Evolutionary conservation across 108 stramenopile species (phyloP), one percentile per base, ranked within the genome.

Genomic region (Skeletonema tropicum): DNA sequence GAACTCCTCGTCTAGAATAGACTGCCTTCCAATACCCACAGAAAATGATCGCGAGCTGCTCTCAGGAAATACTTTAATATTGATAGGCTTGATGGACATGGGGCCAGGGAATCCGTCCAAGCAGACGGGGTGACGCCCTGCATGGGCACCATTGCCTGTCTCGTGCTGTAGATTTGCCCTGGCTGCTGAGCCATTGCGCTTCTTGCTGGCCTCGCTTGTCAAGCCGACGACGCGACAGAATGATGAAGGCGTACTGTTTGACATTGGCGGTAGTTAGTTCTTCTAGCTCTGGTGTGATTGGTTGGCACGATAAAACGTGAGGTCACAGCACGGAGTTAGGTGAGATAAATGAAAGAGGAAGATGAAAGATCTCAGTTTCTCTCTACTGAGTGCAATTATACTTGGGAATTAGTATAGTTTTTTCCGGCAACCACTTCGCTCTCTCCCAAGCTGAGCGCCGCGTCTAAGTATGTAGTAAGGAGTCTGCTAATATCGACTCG

Each of bases 131-230:
- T 55, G 52, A 25, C 52, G 52, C 26, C 26, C 26, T 8, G 19
- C 6, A 55, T 23, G 6, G 33, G 33, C 33, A 7, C 33, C 33
- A 7, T 7, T 4, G 33, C 33, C 52, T 2, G 52, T 23, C 52
- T 33, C 5, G 6, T 19, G 21, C 19, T 49, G 48, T 36, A 57
- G 57, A 42, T 42, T 57, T 57, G 62, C 42, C 39, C 62, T 49
- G 10, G 62, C 62, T 0, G 62, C 62, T 19, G 62, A 60, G 17
- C 62, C 52, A 23, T 63, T 63, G 42, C 46, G 62, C 45, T 57
- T 49, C 45, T 57, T 63, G 55, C 62, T 39, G 19, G 17, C 19
- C 41, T 63, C 62, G 62, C 62, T 63, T 49, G 62, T 45, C 62
- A 63, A 21, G 35, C 62, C 62, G 62, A 49, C 62, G 45, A 63